These are phyloP conservation scores for Penicillium angulare DNA, from an alignment of 495 filamentous ascomycete genomes.

Conservation along the genomic window DNA sequence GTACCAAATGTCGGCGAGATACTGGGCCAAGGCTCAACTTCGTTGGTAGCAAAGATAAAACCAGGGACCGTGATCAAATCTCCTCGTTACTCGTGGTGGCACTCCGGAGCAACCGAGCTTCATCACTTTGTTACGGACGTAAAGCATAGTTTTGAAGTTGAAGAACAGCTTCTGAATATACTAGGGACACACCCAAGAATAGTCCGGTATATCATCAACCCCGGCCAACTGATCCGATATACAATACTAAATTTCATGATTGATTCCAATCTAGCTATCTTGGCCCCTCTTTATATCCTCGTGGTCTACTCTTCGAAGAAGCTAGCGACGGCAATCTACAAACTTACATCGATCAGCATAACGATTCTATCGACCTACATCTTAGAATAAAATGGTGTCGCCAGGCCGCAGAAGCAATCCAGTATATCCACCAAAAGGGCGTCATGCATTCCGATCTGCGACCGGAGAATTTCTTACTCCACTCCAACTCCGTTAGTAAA, in stretches of 20 bases:
- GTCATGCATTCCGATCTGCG: conserved; percentile 25
- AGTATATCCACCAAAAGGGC: conserved; percentile 18
- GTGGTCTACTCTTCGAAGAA: conserved; percentile 16
- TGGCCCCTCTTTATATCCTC: conserved; percentile 13
- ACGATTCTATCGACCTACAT: conserved; percentile 2
- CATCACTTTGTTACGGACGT: conserved; percentile 8
- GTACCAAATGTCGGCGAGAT: too few relatives aligned
- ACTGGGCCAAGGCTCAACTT: too few relatives aligned
- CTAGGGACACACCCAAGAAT: conserved; percentile 16
- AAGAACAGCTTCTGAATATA: conserved; percentile 14
- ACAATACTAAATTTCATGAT: not conserved
- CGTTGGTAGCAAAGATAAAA: conserved; percentile 12
- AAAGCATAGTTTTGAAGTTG: conserved; percentile 15
- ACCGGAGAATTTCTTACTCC: conserved; percentile 24
- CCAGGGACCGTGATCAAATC: conserved; percentile 14
- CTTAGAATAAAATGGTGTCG: conserved; percentile 20
- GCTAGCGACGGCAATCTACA: conserved; percentile 21
- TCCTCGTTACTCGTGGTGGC: conserved; percentile 15
- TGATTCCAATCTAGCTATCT: too few relatives aligned
- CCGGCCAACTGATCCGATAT: not conserved
- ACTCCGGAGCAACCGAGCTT: not conserved
- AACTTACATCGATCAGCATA: conserved; percentile 14
- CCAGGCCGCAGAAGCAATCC: conserved; percentile 21
- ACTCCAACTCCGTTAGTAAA: conserved; percentile 9
- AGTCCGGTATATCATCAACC: conserved; percentile 9